phyloP scores from a whole-genome alignment of 2,329 filamentous ascomycete species.

The Myriosclerotinia curreyana region DNA sequence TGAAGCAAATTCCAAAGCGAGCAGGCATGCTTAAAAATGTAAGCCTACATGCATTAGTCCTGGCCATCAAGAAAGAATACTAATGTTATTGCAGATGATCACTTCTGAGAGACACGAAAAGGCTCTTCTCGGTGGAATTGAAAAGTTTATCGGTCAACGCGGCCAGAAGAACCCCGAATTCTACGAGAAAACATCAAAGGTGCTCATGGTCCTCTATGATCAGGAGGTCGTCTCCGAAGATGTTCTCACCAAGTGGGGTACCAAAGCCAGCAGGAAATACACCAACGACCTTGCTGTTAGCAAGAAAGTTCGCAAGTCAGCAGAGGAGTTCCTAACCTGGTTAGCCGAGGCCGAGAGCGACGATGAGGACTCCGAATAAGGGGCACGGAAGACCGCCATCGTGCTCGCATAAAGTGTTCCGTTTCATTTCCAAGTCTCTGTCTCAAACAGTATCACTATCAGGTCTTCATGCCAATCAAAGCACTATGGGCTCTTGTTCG shows the following conservation, averaged over 20 bases:
- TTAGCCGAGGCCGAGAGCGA: slow-evolving; percentile 80
- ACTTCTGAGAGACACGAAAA: slow-evolving; percentile 93
- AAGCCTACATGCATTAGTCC: slow-evolving; percentile 38
- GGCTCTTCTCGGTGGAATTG: slow-evolving; percentile 89
- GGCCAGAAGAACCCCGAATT: slow-evolving; percentile 78
- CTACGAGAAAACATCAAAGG: slow-evolving; percentile 73
- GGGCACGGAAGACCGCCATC: not conserved
- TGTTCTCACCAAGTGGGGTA: slow-evolving; percentile 83
- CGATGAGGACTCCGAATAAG: slow-evolving; percentile 62
- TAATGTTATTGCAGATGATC: slow-evolving; percentile 55
- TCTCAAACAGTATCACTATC: not conserved
- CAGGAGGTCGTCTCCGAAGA: slow-evolving; percentile 87
- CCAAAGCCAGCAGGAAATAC: slow-evolving; percentile 98
- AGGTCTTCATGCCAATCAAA: not conserved
- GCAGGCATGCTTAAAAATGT: slow-evolving; percentile 86
- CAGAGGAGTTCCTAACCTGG: slow-evolving; percentile 92
- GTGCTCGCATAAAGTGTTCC: not conserved
- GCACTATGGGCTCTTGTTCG: not conserved
- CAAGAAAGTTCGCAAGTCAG: slow-evolving; percentile 93
- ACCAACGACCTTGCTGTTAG: slow-evolving; percentile 75
- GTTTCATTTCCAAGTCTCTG: not conserved
- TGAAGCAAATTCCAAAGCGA: slow-evolving; percentile 81
- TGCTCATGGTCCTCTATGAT: slow-evolving; percentile 87
- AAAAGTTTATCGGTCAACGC: slow-evolving; percentile 75
- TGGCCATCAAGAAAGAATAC: not conserved